Base-by-base conservation (phyloP, 106 monocot genomes). In the Dendrobium huoshanense region DNA sequence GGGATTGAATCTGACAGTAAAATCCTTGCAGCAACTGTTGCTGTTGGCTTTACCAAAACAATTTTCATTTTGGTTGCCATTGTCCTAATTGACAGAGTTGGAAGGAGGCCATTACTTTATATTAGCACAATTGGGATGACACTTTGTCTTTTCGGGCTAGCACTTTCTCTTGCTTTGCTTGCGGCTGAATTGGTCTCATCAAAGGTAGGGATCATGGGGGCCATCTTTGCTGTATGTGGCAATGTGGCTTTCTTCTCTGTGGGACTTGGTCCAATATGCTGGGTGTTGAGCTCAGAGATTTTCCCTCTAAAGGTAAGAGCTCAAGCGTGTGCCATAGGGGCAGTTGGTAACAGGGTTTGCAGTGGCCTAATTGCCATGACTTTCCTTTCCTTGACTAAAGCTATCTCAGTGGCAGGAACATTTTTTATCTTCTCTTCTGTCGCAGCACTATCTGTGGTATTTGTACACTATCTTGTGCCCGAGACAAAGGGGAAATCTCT, bases 41-140 rank as follows among this genome's bases (percentile, higher is more conserved):
- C 98, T 68, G 95, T 99, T 82, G 98, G 98, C 31, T 91, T 99
- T 47, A 77, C 86, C 20, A 99, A 99, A 67, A 99, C 98, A 24
- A 65, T 78, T 10, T 99, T 99, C 79, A 99, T 99, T 41, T 84
- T 95, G 78, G 87, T 99, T 25, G 92, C 98, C 41, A 95, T 95
- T 25, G 43, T 99, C 78, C 90, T 99, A 1, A 92, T 99, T 40
- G 98, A 99, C 75, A 90, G 80, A 78, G 85, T 88, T 18, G 98
- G 98, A 11, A 84, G 98, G 80, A 99, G 90, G 83, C 98, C 95
- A 27, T 65, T 99, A 18, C 77, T 99, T 0, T 95, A 95, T 82
- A 85, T 95, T 18, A 93, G 98, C 86, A 95, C 98, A 31, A 73
- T 95, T 68, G 98, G 98, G 22, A 99, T 99, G 98, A 95, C 98